phyloP scores from a whole-genome alignment of 2,329 filamentous ascomycete species.

The Pestalotiopsis sp. region DNA sequence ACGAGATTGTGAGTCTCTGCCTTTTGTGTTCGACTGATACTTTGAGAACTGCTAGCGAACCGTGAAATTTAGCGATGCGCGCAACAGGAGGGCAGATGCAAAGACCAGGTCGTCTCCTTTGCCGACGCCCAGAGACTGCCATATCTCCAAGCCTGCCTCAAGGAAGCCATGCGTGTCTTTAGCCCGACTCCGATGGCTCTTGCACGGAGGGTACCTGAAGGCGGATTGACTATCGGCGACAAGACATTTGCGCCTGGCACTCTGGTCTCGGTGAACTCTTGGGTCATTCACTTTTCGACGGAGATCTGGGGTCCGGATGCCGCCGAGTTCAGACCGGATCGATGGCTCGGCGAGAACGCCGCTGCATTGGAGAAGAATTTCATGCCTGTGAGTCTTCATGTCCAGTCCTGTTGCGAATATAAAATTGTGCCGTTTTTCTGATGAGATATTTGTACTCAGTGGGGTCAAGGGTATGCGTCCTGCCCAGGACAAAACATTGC shows the following conservation, averaged over 20 bases:
- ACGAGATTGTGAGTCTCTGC: constrained; percentile 19
- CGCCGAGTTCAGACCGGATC: constrained; percentile 22
- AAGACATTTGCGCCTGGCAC: constrained; percentile 28
- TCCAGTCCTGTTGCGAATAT: too few relatives aligned
- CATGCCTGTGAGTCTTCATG: constrained; percentile 18
- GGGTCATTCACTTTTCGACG: constrained; percentile 29
- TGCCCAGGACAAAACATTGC: constrained; percentile 21
- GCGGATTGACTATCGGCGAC: constrained; percentile 27
- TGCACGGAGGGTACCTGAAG: constrained; percentile 25
- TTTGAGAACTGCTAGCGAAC: neutral
- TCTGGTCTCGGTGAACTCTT: constrained; percentile 23
- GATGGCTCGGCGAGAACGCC: constrained; percentile 21
- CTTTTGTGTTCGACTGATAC: neutral
- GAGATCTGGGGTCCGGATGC: constrained; percentile 24
- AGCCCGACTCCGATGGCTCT: constrained; percentile 28
- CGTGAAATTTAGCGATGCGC: constrained; percentile 13
- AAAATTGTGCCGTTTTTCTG: neutral
- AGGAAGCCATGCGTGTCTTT: constrained; percentile 32
- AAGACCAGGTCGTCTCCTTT: constrained; percentile 19
- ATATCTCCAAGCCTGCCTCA: constrained; percentile 35
- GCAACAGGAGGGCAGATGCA: constrained; percentile 11
- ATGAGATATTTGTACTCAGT: neutral
- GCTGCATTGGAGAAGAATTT: constrained; percentile 18
- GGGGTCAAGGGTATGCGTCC: constrained; percentile 8
- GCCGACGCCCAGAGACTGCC: constrained; percentile 29